Conservation (phyloP, 2,329 filamentous ascomycete genomes). For the Xylaria sp. region DNA sequence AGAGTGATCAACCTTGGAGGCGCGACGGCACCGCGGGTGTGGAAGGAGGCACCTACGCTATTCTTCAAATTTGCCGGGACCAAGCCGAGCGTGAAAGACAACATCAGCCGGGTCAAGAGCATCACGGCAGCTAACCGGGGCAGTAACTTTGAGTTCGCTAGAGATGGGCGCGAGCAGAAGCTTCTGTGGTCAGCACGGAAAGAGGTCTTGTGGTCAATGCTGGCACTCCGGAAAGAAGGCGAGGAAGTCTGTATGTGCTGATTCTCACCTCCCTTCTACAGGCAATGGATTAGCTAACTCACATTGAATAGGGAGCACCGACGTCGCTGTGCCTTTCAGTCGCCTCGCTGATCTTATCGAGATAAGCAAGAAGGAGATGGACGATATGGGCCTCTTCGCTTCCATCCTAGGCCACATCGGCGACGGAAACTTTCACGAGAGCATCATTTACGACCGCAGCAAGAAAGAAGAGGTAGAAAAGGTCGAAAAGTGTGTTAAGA, state of each 20-base stretch:
- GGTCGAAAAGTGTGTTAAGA: slow-evolving; percentile 83
- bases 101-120: slow-evolving; percentile 74
- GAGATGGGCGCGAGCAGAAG: slow-evolving; percentile 75
- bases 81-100: slow-evolving; percentile 79
- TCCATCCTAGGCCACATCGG: slow-evolving; percentile 91
- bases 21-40: slow-evolving; percentile 73
- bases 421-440: slow-evolving; percentile 94
- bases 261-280: not conserved
- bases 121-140: slow-evolving; percentile 74
- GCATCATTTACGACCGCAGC: slow-evolving; percentile 84
- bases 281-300: not conserved
- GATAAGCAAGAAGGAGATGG: slow-evolving; percentile 88
- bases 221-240: slow-evolving; percentile 72
- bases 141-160: slow-evolving; percentile 80
- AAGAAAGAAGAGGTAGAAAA: slow-evolving; percentile 76
- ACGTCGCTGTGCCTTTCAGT: slow-evolving; percentile 85
- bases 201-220: slow-evolving; percentile 85
- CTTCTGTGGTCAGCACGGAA: slow-evolving; percentile 84
- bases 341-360: slow-evolving; percentile 80
- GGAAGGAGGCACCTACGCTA: slow-evolving; percentile 80
- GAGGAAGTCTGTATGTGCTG: slow-evolving; percentile 75
- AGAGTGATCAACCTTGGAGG: slow-evolving; percentile 80
- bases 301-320: slow-evolving; percentile 73
- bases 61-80: slow-evolving; percentile 91
- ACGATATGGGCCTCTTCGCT: slow-evolving; percentile 85